These are phyloP conservation scores for Epicoccum sorghinum DNA, from an alignment of 2,329 filamentous ascomycete genomes.

Conservation along the genomic window DNA sequence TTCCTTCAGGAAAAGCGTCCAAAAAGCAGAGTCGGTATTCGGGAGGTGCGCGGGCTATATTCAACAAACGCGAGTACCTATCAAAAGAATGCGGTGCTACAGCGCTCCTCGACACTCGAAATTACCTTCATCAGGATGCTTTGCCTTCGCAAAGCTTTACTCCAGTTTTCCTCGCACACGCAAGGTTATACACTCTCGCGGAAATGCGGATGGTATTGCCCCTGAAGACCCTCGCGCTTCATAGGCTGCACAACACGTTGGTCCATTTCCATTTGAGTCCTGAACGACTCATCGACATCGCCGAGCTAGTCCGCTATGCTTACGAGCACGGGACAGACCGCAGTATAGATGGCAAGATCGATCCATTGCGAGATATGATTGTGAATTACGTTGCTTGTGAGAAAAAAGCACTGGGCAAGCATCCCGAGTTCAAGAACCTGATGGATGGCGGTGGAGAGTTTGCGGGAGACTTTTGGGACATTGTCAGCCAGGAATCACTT, in stretches of 20 bases:
- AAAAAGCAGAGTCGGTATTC: neutral
- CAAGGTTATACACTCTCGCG: conserved; percentile 38
- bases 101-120: neutral
- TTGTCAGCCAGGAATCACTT: neutral
- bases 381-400: conserved; percentile 33
- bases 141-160: conserved; percentile 23
- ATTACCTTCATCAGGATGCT: conserved; percentile 10
- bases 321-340: conserved; percentile 24
- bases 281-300: conserved; percentile 29
- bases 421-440: conserved; percentile 22
- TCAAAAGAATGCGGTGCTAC: neutral
- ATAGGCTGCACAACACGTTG: conserved; percentile 40
- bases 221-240: conserved; percentile 29
- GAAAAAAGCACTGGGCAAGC: conserved; percentile 23
- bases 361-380: conserved; percentile 31
- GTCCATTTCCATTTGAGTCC: conserved; percentile 29
- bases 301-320: conserved; percentile 32
- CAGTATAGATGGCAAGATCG: conserved; percentile 15
- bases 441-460: conserved; percentile 37
- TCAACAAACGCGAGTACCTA: conserved; percentile 2
- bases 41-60: neutral
- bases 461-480: conserved; percentile 28
- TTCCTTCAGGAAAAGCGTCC: neutral
- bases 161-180: conserved; percentile 36
- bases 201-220: conserved; percentile 28